phyloP scores from a whole-genome alignment of 1,284 basidiomycete species.

The Fomitopsis betulina region DNA sequence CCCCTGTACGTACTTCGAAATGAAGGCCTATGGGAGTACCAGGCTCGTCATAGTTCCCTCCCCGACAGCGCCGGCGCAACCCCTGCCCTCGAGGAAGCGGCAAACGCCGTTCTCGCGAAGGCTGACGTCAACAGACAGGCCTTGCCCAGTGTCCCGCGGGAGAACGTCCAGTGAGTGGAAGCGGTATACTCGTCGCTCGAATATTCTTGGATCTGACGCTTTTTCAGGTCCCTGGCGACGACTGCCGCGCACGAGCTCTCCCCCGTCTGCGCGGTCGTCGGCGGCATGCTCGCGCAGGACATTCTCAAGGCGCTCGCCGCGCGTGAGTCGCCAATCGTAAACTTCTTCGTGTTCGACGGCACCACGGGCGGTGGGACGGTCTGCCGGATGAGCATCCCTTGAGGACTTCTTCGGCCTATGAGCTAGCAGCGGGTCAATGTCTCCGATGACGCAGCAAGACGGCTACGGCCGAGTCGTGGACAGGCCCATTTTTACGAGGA shows the following conservation, averaged over 20 bases:
- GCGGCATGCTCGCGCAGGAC: conserved; percentile 93
- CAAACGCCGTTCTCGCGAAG: conserved; percentile 52
- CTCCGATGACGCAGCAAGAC: neutral
- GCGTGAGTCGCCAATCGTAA: conserved; percentile 88
- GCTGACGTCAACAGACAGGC: conserved; percentile 72
- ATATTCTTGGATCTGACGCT: neutral
- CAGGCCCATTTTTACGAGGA: neutral
- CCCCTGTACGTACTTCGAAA: neutral
- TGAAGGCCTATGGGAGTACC: conserved; percentile 82
- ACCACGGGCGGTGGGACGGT: conserved; percentile 73
- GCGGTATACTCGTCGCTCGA: neutral
- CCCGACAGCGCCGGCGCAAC: conserved; percentile 48
- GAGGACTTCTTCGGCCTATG: neutral
- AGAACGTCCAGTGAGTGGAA: conserved; percentile 53
- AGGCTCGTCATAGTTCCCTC: conserved; percentile 52
- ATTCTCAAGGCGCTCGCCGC: conserved; percentile 88
- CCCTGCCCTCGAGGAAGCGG: conserved; percentile 57
- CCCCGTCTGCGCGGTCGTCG: conserved; percentile 88
- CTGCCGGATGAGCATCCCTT: conserved; percentile 41
- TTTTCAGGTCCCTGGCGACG: conserved; percentile 49
- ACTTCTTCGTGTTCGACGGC: conserved; percentile 90
- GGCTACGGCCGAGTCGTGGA: neutral
- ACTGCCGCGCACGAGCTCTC: conserved; percentile 86
- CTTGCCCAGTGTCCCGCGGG: conserved; percentile 47
- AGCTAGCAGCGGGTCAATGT: neutral